Evolutionary conservation across 768 basidiomycete genomes (phyloP), one percentile per base, ranked within the genome.

Genomic region (Pleurotus cornucopiae): DNA sequence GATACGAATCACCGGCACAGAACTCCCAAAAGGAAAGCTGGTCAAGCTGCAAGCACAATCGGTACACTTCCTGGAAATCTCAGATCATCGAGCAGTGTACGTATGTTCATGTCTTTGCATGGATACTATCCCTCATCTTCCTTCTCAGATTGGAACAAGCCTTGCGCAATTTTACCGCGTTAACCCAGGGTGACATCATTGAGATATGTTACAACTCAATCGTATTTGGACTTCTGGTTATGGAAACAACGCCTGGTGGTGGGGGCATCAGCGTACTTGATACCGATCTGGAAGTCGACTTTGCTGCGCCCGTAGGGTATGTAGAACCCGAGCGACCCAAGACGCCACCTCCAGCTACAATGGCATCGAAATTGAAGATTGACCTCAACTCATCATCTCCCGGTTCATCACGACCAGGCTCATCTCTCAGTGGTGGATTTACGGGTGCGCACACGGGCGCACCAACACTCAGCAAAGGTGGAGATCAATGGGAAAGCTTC

Each of bases 161-260:
- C 13, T 76, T 99, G 12, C 86, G 95, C 46, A 93, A 96, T 69
- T 99, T 95, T 71, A 85, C 94, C 25, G 84, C 85, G 14, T 77
- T 99, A 21, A 94, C 95, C 0, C 91, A 94, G 64, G 94, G 94
- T 44, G 97, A 99, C 66, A 96, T 97, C 59, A 92, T 99, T 67
- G 97, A 98, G 72, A 96, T 99, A 65, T 85, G 79, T n/a, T 98
- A 99, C 73, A 98, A 98, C 69, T 86, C 86, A 0, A 93, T 99
- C 64, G 81, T 93, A 18, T 98, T 99, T 67, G 92, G 94, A 49
- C 80, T 99, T 46, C 84, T 98, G 43, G 87, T 99, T 38, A 97
- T 98, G 93, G 96, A 98, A 71, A 83, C 88, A 9, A 81, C 77
- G 45, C 94, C 94, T 1, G 90, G 89, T 6, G 91, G 88, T 16